Evolutionary conservation across 768 basidiomycete genomes (phyloP).

Genomic region (Mycena polygramma): DNA sequence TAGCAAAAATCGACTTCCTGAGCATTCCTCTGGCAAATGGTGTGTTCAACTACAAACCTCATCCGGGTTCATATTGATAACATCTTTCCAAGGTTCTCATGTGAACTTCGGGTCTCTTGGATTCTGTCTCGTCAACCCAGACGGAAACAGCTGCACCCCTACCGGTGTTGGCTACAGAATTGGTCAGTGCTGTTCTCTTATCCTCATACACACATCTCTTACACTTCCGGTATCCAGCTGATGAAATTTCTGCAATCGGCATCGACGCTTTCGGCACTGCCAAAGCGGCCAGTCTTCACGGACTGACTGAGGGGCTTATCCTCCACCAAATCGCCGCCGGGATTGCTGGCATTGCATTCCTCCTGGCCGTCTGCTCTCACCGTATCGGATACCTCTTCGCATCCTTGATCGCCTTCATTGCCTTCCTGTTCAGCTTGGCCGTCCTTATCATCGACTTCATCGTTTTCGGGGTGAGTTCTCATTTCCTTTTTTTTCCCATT

Average conservation of each 20-base stretch:
- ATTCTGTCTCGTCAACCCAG: slow-evolving; percentile 31
- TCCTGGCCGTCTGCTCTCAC: slow-evolving; percentile 60
- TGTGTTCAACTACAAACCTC: neutral
- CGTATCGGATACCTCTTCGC: slow-evolving; percentile 39
- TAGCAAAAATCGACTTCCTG: slow-evolving; percentile 37
- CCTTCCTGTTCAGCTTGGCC: slow-evolving; percentile 34
- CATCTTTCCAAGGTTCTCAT: slow-evolving; percentile 9
- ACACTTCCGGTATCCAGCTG: slow-evolving; percentile 12
- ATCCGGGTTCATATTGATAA: neutral
- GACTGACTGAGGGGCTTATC: slow-evolving; percentile 66
- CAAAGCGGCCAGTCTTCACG: slow-evolving; percentile 54
- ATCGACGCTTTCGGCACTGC: slow-evolving; percentile 39
- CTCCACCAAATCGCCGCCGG: slow-evolving; percentile 69
- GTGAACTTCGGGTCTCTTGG: slow-evolving; percentile 38
- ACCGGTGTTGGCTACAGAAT: slow-evolving; percentile 38
- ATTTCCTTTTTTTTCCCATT: neutral
- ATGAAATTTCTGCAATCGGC: slow-evolving; percentile 31
- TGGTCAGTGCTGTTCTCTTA: slow-evolving; percentile 8
- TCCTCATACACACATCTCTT: neutral
- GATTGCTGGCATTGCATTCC: slow-evolving; percentile 59
- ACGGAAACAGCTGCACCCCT: slow-evolving; percentile 32
- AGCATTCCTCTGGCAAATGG: slow-evolving; percentile 30
- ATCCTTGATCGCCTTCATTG: slow-evolving; percentile 34
- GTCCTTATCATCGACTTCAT: slow-evolving; percentile 37
- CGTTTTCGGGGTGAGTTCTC: slow-evolving; percentile 34